These are phyloP conservation scores for Gynandropsis gynandra DNA, from an alignment of 345 rosid species.

Conservation along the genomic window DNA sequence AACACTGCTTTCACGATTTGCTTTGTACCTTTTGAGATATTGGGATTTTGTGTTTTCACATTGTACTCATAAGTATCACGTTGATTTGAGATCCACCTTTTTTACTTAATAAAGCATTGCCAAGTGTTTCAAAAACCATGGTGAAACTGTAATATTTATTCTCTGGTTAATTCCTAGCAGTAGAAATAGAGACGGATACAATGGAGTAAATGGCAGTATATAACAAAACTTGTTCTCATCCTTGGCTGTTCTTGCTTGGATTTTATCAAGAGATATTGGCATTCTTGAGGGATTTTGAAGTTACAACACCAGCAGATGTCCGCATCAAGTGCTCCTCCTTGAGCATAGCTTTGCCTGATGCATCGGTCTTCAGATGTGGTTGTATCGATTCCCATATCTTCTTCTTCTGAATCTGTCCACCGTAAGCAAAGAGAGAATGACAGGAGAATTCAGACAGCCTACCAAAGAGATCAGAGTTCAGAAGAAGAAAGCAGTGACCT, in stretches of 20 bases:
- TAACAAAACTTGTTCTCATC: too few species aligned
- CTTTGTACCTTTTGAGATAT: constrained; percentile 10
- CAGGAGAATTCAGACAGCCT: background rate
- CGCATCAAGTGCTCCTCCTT: constrained; percentile 56
- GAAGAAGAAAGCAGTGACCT: constrained; percentile 35
- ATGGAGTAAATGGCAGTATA: background rate
- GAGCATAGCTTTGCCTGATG: constrained; percentile 46
- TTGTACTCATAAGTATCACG: too few species aligned
- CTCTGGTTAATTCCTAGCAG: too few species aligned
- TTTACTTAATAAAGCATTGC: background rate
- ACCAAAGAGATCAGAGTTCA: background rate
- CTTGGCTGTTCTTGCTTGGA: too few species aligned
- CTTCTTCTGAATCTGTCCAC: constrained; percentile 72
- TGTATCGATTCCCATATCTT: constrained; percentile 88
- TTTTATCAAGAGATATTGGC: constrained; percentile 69
- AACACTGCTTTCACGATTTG: constrained; percentile 15
- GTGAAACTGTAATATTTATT: too few species aligned
- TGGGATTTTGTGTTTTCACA: background rate
- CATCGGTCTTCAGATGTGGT: constrained; percentile 75
- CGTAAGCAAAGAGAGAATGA: too few species aligned
- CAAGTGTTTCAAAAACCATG: too few species aligned
- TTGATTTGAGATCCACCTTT: too few species aligned
- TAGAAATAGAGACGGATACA: too few species aligned
- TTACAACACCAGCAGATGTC: constrained; percentile 62
- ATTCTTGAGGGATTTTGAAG: constrained; percentile 44